A percentile compares a stretch with the other conserved stretches of the same genome.
Conservation (phyloP, 495 filamentous ascomycete species). For the Penicillium bovifimosum region DNA sequence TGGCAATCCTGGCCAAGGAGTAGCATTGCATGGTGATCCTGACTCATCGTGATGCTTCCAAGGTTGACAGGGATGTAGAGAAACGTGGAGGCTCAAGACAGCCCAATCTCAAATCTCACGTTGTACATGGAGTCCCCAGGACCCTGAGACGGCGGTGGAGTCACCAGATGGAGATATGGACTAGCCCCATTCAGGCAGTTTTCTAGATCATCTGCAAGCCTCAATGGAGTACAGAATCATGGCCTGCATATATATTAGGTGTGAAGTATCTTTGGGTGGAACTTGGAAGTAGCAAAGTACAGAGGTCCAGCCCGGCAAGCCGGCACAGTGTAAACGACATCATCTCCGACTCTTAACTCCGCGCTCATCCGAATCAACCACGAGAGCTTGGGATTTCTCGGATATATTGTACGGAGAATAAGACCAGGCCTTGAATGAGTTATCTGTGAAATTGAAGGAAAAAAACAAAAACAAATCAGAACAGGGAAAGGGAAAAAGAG, state of each 20-base stretch:
- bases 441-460: background rate
- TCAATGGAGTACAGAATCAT: background rate
- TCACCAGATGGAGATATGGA: background rate
- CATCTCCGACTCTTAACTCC: conserved; percentile 1
- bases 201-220: conserved; percentile 20
- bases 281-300: background rate
- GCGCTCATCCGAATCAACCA: conserved; percentile 11
- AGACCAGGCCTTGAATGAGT: too few species aligned
- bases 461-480: background rate
- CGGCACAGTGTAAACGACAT: conserved; percentile 6
- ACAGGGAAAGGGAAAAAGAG: background rate
- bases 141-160: background rate
- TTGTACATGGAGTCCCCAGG: background rate
- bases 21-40: too few species aligned
- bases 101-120: background rate
- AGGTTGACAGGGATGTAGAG: background rate
- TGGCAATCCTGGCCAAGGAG: conserved; percentile 8
- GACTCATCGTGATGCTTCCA: background rate
- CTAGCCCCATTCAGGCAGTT: conserved; percentile 17
- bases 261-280: too few species aligned
- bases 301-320: conserved; percentile 11
- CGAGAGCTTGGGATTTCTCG: too few species aligned
- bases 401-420: too few species aligned
- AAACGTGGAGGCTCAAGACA: too few species aligned
- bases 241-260: conserved; percentile 1